Evolutionary conservation across 2,329 filamentous ascomycete species (phyloP), one percentile per base, ranked within the genome.

Genomic region (Colletotrichum viniferum): DNA sequence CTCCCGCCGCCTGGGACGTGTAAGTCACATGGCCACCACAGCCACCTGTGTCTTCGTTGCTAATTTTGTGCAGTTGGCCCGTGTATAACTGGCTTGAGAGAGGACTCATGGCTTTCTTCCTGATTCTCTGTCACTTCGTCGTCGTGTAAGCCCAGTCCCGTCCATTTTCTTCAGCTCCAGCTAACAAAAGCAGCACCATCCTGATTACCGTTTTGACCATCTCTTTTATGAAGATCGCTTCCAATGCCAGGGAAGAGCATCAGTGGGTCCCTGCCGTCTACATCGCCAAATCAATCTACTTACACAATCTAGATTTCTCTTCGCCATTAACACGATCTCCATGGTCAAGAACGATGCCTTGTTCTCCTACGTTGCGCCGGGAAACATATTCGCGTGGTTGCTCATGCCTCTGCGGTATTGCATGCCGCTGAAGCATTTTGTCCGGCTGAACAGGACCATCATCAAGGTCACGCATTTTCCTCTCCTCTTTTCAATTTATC

Each of bases 301-400:
- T 79, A 77, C 62, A 10, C 2, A 24, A 5, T 6, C 8, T 63
- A 91, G 89, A 74, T 98, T 98, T 82, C 86, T 98, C 4, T 98
- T 98, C 81, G 96, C 96, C 0, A 96, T 98, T 83, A 98, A 98
- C 82, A 97, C 96, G 6, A 98, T 98, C 65, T 97, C 95, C 6
- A 97, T 98, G 95, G 96, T 98, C 78, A 98, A 98, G 84, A 98
- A 97, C n/a, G 96, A 98, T 82, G 94, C 96, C 0, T 87, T 98
- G 0, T 98, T 98, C 87, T 97, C 95, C 5, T 98, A 98, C 82
- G 91, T 98, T 76, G 94, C 96, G 2, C 96, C 96, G 0, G 94
- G 94, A 16, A 98, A 98, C 81, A 94, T 98, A 34, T 90, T 98
- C 77, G 96, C 95, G 2, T 98, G 96, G 96, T 82, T 96, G 1